Base-by-base conservation (phyloP, 805 yeast genomes). In the Monosporozyma aerobia region DNA sequence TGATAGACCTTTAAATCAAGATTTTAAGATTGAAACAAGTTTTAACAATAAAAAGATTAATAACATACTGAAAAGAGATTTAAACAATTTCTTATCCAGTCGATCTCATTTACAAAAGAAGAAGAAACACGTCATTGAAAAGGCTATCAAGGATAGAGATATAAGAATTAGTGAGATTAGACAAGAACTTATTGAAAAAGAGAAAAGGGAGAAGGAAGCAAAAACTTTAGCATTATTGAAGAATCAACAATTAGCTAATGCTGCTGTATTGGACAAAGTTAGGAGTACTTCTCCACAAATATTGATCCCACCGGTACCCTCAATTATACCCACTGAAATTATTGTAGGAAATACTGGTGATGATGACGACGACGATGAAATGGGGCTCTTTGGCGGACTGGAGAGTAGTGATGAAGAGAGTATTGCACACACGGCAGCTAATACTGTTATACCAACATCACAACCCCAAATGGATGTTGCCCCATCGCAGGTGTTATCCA, bases 131-230 rank as follows among this genome's bases (percentile, higher is more conserved):
- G 63, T 58, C 53, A 49, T 65, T 54, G 53, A 53, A 55, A 57
- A 62, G 52, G 68, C 69, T 57, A 74, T 71, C 47, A 57, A 56
- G 53, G 69, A 65, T 49, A 67, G 66, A 54, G 63, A 63, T 35
- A 59, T 54, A 48, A 69, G 73, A 3, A 45, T 68, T 5, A 52
- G 52, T 5, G 63, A 70, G 5, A 39, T 39, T 19, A 39, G 43
- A 39, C 43, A 39, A 39, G 43, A 39, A 39, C 16, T 39, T 39
- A 19, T 39, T 16, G 43, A 39, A 39, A 39, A 23, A 39, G 43
- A 39, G 19, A 39, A 39, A 23, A 39, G 14, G 8, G 43, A 39
- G 14, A 39, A 22, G 19, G 43, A 39, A 39, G 25, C 25, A 9
- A 39, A 39, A 23, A 39, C 43, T 3, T 19, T 39, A 7, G 43